Conservation (phyloP, 768 basidiomycete species). For the Phaeotremella fagi region DNA sequence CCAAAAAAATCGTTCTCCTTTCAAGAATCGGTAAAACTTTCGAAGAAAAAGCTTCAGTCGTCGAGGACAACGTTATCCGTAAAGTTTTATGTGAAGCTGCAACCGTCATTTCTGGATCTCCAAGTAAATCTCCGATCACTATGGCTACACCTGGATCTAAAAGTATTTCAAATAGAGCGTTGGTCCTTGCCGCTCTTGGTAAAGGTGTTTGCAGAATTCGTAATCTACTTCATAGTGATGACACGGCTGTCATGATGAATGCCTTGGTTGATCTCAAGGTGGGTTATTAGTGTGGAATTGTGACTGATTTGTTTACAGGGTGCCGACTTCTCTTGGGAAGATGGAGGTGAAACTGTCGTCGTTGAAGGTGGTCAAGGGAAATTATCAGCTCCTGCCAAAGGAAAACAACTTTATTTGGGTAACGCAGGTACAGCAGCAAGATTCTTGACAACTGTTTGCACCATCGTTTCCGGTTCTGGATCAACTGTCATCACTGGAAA, state of each 20-base stretch:
- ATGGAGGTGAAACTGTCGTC: conserved; percentile 89
- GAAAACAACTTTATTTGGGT: conserved; percentile 87
- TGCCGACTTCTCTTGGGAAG: conserved; percentile 89
- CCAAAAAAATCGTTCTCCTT: conserved; percentile 91
- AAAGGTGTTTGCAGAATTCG: conserved; percentile 79
- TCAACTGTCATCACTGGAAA: conserved; percentile 88
- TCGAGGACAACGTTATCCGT: conserved; percentile 72
- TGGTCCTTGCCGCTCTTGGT: conserved; percentile 87
- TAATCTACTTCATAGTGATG: conserved; percentile 93
- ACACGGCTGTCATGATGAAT: conserved; percentile 99
- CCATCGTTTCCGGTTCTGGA: conserved; percentile 60
- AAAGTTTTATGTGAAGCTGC: conserved; percentile 77
- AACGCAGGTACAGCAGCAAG: conserved; percentile 98
- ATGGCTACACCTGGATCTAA: conserved; percentile 96
- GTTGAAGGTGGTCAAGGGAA: conserved; percentile 80
- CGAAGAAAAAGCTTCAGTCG: conserved; percentile 83
- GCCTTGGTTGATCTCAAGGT: conserved; percentile 85
- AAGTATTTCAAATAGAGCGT: conserved; percentile 88
- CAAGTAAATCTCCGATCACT: conserved; percentile 55
- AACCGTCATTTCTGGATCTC: conserved; percentile 65
- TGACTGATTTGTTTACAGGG: conserved; percentile 56
- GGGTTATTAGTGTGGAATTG: conserved; percentile 13
- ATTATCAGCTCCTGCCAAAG: conserved; percentile 67
- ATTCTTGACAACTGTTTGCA: conserved; percentile 94
- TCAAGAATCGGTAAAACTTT: conserved; percentile 84